Conservation (phyloP, 225 moss, liverwort and hornwort species). For the Bryum argenteum region DNA sequence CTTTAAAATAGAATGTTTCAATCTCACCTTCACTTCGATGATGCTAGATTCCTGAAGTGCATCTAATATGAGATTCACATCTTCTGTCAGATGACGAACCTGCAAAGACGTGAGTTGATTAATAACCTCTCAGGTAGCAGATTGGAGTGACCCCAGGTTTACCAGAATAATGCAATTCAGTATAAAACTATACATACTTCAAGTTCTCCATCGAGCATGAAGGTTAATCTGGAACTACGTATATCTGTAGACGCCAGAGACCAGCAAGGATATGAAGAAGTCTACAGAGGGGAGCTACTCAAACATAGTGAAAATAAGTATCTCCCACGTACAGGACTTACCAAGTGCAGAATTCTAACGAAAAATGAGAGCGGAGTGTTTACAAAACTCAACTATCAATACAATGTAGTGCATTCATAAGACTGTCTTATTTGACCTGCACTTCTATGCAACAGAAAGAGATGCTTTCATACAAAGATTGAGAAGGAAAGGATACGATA, state of each 20-base stretch:
- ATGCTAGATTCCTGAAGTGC: conserved; percentile 77
- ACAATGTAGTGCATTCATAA: conserved; percentile 23
- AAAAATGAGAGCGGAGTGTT: conserved; percentile 26
- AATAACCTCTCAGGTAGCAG: conserved; percentile 16
- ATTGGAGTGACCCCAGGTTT: background rate
- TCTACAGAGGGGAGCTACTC: conserved; percentile 10
- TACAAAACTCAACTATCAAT: conserved; percentile 26
- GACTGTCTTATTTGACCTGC: conserved; percentile 33
- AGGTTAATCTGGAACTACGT: background rate
- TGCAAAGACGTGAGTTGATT: conserved; percentile 37
- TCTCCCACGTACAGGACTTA: conserved; percentile 18
- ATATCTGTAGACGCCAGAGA: conserved; percentile 5
- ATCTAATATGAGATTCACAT: conserved; percentile 74
- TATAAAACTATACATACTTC: background rate
- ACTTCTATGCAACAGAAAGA: conserved; percentile 34
- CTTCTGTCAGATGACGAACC: conserved; percentile 91
- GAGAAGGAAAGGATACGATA: conserved; percentile 18
- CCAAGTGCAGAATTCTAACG: conserved; percentile 24
- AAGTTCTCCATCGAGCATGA: conserved; percentile 7
- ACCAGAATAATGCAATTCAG: background rate
- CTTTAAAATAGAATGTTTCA: conserved; percentile 8
- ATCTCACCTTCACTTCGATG: conserved; percentile 94
- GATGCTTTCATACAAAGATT: conserved; percentile 24
- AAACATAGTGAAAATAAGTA: background rate
- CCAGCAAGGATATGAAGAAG: conserved; percentile 7